phyloP scores from a whole-genome alignment of 257 asterid species.

The Solanum appendiculatum region DNA sequence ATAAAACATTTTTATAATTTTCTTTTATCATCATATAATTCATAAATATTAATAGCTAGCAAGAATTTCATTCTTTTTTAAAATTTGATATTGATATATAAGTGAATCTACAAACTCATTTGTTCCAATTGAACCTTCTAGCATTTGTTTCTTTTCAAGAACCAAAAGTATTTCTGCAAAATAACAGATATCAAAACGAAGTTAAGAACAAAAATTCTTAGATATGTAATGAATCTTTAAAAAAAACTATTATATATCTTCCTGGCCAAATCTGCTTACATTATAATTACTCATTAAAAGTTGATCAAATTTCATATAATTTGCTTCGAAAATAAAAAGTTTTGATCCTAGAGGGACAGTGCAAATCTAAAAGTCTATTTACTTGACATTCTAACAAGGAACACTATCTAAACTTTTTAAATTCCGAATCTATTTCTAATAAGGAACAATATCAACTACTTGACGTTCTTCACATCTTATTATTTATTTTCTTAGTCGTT shows the following conservation, averaged over 20 bases:
- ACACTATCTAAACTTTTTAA: too few species aligned
- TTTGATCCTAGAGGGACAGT: background rate
- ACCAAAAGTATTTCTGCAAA: background rate
- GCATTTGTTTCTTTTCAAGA: background rate
- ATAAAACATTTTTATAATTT: too few species aligned
- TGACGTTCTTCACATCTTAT: background rate
- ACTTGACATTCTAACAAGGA: background rate
- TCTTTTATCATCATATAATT: too few species aligned
- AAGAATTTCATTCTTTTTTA: too few species aligned
- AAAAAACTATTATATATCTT: too few species aligned
- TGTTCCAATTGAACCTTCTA: too few species aligned
- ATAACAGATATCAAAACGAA: too few species aligned
- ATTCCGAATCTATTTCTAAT: too few species aligned
- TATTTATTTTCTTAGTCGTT: background rate
- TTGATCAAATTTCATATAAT: background rate
- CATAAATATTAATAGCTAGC: background rate
- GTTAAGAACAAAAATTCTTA: background rate
- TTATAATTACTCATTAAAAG: background rate
- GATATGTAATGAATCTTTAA: too few species aligned
- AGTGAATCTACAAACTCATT: too few species aligned
- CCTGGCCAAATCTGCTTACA: background rate
- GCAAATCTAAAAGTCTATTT: background rate
- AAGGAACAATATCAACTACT: background rate
- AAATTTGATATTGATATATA: background rate
- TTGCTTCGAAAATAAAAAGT: background rate